A percentile compares a stretch with the other conserved stretches of the same genome.
Conservation (phyloP, 129 eudicot species). For the Erigeron canadensis region DNA sequence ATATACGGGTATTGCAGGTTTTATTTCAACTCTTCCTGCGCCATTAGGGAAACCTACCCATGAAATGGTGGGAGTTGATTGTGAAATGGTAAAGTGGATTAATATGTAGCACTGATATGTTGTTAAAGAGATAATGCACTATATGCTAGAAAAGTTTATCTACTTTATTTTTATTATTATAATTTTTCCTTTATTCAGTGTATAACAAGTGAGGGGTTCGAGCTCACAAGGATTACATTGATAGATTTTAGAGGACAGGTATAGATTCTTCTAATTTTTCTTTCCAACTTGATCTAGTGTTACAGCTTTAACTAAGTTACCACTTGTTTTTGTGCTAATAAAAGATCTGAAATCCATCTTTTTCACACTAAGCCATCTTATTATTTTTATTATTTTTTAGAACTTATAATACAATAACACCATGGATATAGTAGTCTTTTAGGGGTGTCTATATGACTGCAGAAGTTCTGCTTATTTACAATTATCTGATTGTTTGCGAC, state of each 20-base stretch:
- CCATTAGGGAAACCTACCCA: conserved; percentile 58
- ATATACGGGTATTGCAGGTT: conserved; percentile 39
- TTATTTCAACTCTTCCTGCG: conserved; percentile 73
- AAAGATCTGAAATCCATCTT: too few relatives aligned
- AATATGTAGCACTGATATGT: background rate
- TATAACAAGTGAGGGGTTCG: conserved; percentile 72
- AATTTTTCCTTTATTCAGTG: conserved; percentile 42
- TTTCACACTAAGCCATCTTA: too few relatives aligned
- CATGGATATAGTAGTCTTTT: too few relatives aligned
- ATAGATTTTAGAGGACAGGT: conserved; percentile 84
- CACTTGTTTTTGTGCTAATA: background rate
- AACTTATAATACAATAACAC: too few relatives aligned
- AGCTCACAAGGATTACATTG: conserved; percentile 79
- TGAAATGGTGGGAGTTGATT: conserved; percentile 82
- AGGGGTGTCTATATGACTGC: background rate
- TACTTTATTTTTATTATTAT: background rate
- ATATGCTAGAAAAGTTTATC: background rate
- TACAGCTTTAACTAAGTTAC: conserved; percentile 12
- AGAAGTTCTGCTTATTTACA: background rate
- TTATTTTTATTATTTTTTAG: too few relatives aligned
- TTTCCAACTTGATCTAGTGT: background rate
- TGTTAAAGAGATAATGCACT: background rate
- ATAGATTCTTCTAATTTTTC: background rate
- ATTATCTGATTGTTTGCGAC: background rate
- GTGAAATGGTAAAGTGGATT: conserved; percentile 84